A percentile compares a stretch with the other conserved stretches of the same genome.
Conservation (phyloP, 2,329 filamentous ascomycete genomes). For the Fusarium sp. region DNA sequence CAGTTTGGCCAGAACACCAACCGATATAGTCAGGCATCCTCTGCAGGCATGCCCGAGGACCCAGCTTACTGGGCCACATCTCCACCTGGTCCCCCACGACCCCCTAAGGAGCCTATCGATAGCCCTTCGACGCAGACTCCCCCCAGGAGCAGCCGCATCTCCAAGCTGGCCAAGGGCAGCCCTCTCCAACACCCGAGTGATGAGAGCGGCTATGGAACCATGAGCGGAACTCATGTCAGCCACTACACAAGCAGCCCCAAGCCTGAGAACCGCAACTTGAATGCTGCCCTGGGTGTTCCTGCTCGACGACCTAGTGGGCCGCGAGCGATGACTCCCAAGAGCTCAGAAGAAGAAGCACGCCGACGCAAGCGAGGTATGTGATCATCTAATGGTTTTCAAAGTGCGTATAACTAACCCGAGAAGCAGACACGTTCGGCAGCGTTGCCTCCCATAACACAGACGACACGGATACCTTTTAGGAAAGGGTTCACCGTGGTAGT, state of each 20-base stretch:
- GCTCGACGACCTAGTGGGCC: constrained; percentile 65
- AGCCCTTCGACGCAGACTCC: constrained; percentile 55
- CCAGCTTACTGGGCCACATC: constrained; percentile 59
- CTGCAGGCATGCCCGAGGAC: constrained; percentile 45
- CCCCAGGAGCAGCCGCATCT: constrained; percentile 57
- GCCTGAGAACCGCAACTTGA: constrained; percentile 66
- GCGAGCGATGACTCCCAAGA: constrained; percentile 68
- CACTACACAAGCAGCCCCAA: constrained; percentile 64
- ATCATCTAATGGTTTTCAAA: background rate
- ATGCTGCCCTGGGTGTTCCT: constrained; percentile 61
- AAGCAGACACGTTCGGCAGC: constrained; percentile 51
- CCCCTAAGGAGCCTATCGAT: constrained; percentile 70
- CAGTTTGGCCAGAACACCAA: constrained; percentile 59
- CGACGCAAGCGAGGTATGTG: constrained; percentile 66
- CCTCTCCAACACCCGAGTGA: constrained; percentile 66
- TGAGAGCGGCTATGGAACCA: constrained; percentile 63
- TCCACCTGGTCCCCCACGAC: constrained; percentile 60
- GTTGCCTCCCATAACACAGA: constrained; percentile 49
- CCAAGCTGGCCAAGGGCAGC: constrained; percentile 63
- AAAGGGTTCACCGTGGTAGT: constrained; percentile 5
- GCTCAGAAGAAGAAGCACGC: constrained; percentile 57
- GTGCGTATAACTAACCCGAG: constrained; percentile 13
- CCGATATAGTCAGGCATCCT: constrained; percentile 59
- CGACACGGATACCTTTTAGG: constrained; percentile 52
- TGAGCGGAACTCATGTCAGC: constrained; percentile 57